Percentiles rank a stretch among this genome's conserved stretches.
phyloP scores from a whole-genome alignment of 805 yeast genomes.

The Hemisphaericaspora nanyangensis region DNA sequence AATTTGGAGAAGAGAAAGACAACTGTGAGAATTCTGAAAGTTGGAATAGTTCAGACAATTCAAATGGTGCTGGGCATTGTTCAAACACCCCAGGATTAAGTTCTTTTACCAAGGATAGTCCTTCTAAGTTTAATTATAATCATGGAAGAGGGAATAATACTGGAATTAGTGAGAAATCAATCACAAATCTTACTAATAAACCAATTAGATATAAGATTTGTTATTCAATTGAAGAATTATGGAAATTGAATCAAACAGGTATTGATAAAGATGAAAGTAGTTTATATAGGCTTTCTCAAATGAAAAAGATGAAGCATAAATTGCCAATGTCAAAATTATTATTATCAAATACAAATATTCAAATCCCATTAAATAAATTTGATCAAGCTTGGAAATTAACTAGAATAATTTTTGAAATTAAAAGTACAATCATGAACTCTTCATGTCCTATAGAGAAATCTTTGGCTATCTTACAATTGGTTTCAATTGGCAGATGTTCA shows the following conservation, averaged over 20 bases:
- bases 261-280: too few species aligned
- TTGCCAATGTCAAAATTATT: constrained; percentile 13
- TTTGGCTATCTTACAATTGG: constrained; percentile 10
- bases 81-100: background rate
- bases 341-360: constrained; percentile 8
- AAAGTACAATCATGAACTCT: constrained; percentile 7
- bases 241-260: background rate
- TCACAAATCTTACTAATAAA: background rate
- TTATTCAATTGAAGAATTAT: constrained; percentile 1
- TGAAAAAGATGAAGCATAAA: constrained; percentile 3
- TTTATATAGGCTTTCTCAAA: background rate
- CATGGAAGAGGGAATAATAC: background rate
- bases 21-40: background rate
- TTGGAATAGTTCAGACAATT: background rate
- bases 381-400: constrained; percentile 20
- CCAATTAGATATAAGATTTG: background rate
- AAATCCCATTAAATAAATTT: constrained; percentile 14
- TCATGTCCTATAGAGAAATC: constrained; percentile 14
- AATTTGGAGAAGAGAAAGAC: constrained; percentile 1
- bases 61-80: background rate
- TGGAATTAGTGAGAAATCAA: constrained; percentile 4
- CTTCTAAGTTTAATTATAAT: too few species aligned
- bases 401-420: constrained; percentile 17
- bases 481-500: constrained; percentile 17
- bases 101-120: background rate